Evolutionary conservation across 257 asterid genomes (phyloP).

Genomic region (Ocimum tenuiflorum): DNA sequence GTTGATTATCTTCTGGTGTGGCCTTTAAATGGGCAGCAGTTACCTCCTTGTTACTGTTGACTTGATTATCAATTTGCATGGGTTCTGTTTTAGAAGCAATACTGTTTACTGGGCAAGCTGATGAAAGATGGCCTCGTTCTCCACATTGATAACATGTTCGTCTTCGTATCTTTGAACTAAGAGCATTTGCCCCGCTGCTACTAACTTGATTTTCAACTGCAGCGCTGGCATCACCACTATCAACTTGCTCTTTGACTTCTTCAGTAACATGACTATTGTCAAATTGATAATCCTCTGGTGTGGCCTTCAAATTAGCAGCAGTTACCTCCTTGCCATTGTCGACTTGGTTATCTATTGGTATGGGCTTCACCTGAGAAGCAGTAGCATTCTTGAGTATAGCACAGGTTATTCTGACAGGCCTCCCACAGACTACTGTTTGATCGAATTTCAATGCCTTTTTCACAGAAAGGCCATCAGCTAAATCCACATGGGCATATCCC

Average conservation of each 20-base stretch:
- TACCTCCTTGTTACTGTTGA: neutral
- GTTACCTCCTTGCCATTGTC: neutral
- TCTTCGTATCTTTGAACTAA: conserved; percentile 65
- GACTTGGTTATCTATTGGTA: conserved; percentile 18
- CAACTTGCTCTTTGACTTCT: neutral
- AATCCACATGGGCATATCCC: conserved; percentile 86
- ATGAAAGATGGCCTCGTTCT: conserved; percentile 74
- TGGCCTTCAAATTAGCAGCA: neutral
- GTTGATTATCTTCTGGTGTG: neutral
- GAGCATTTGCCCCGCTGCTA: conserved; percentile 22
- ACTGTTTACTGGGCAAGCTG: conserved; percentile 55
- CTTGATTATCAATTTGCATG: neutral
- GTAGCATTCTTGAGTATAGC: conserved; percentile 61
- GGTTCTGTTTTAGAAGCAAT: conserved; percentile 19
- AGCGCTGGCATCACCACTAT: neutral
- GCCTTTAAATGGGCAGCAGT: neutral
- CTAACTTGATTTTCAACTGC: conserved; percentile 16
- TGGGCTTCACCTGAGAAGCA: conserved; percentile 20
- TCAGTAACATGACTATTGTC: neutral
- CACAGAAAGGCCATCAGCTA: conserved; percentile 52
- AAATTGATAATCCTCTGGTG: neutral
- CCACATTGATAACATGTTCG: conserved; percentile 86
- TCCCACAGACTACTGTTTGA: conserved; percentile 61
- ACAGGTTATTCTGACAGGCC: conserved; percentile 70
- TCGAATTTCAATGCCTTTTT: conserved; percentile 62